Percentiles rank a stretch among this genome's conserved stretches.
Evolutionary conservation across 2,329 filamentous ascomycete species (phyloP).

Genomic region (Hypoxylon sp.): DNA sequence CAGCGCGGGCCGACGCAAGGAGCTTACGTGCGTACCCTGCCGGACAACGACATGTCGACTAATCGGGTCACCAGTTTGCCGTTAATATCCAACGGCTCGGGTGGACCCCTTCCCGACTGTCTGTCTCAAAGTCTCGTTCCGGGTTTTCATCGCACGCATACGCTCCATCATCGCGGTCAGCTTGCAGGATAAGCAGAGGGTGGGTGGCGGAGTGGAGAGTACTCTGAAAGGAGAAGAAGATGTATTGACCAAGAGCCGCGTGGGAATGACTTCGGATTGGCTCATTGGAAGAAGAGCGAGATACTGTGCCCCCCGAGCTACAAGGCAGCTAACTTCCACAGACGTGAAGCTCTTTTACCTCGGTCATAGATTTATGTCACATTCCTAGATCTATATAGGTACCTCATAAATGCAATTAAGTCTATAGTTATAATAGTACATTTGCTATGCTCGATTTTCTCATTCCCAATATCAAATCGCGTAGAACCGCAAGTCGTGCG

Average conservation of each 20-base stretch:
- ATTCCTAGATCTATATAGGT: not conserved
- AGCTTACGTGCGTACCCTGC: conserved; percentile 20
- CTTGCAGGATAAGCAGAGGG: conserved; percentile 3
- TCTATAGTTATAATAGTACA: not conserved
- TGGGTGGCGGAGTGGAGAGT: not conserved
- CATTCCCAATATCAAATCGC: not conserved
- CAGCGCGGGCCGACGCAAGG: conserved; percentile 7
- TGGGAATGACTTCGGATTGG: too few species aligned
- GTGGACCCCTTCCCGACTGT: not conserved
- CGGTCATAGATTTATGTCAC: not conserved
- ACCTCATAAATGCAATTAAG: too few species aligned
- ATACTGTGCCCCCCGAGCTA: too few species aligned
- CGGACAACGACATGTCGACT: not conserved
- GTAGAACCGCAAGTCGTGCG: not conserved
- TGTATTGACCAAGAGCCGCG: not conserved
- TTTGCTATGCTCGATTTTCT: not conserved
- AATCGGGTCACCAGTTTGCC: not conserved
- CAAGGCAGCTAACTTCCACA: not conserved
- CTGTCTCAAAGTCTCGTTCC: conserved; percentile 5
- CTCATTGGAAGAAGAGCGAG: not conserved
- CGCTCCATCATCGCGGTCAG: not conserved
- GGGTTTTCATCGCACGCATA: not conserved
- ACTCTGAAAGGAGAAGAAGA: not conserved
- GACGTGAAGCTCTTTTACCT: not conserved
- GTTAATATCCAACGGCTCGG: not conserved